Base-by-base conservation (phyloP, 1,139 yeast genomes). In the Candida sp. region DNA sequence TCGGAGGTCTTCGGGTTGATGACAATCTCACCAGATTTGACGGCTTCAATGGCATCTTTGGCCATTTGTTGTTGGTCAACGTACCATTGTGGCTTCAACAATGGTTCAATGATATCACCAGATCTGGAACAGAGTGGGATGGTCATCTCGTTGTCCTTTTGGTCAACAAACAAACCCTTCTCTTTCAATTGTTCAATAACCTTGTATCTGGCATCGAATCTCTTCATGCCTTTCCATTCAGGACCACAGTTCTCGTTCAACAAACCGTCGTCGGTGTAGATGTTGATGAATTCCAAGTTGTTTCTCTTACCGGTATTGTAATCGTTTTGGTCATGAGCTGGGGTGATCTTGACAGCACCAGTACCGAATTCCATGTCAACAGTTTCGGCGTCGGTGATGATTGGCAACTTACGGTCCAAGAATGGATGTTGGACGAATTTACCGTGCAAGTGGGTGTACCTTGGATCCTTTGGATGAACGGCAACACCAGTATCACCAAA, bases 311-410 rank as follows among this genome's bases (percentile, higher is more conserved):
- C 99, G 52, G 98, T 90, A 65, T 80, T 83, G 80, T 90, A 91
- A 90, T 94, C 99, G 81, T 94, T 94, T 65, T 88, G 90, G 73
- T 94, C 99, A 72, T 94, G 99, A 49, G 97, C 98, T 54, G 99
- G 99, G 25, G 99, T 94, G 67, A 94, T 94, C 76, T 94, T 94
- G 58, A 94, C 99, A 42, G 99, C 99, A 87, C 99, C 99, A 59
- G 99, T 94, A 81, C 99, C 99, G 62, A 94, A 94, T 72, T 90
- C 97, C 98, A 94, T 94, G 71, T 94, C 99, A 57, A 94, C 99
- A 39, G 98, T 96, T 73, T 91, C 97, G 38, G 86, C 69, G 69
- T 94, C 99, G 51, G 93, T 83, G 55, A 94, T 78, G 66, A 94
- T 91, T 58, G 99, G 99, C 52, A 94, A 73, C 66, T 84, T 80